Percentiles rank a stretch among this genome's conserved stretches.
These are phyloP conservation scores for Globisporangium ultimum DNA, from an alignment of 352 stramenopile species.

Conservation along the genomic window DNA sequence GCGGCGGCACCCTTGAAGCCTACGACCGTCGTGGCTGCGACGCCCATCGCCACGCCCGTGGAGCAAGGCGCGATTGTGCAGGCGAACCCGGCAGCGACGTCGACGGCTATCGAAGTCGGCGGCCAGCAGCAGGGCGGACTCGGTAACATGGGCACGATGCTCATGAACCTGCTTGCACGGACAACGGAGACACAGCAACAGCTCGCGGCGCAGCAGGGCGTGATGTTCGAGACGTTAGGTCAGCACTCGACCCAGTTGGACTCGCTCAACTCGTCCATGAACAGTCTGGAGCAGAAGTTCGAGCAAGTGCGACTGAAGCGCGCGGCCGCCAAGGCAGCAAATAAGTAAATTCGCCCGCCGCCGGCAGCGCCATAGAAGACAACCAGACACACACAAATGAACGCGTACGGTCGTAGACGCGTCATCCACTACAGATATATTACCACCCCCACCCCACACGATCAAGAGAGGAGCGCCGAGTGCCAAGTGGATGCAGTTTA, in stretches of 20 bases:
- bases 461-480: slow-evolving; percentile 1
- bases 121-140: slow-evolving; percentile 56
- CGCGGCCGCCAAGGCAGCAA: slow-evolving; percentile 11
- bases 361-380: slow-evolving; percentile 5
- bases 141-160: slow-evolving; percentile 86
- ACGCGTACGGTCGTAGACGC: no score
- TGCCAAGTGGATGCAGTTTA: neutral
- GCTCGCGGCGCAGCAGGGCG: slow-evolving; percentile 76
- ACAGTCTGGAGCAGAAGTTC: slow-evolving; percentile 69
- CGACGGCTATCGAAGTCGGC: slow-evolving; percentile 63
- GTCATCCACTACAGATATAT: slow-evolving; percentile 8
- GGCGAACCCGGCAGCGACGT: slow-evolving; percentile 31
- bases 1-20: slow-evolving; percentile 29
- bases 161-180: slow-evolving; percentile 82
- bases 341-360: neutral
- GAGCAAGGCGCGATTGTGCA: slow-evolving; percentile 44
- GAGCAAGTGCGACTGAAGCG: slow-evolving; percentile 74
- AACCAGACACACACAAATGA: neutral
- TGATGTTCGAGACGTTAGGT: slow-evolving; percentile 87
- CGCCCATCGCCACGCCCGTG: slow-evolving; percentile 11
- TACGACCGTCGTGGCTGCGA: slow-evolving; percentile 15
- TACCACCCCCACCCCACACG: no score
- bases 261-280: slow-evolving; percentile 69
- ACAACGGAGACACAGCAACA: slow-evolving; percentile 87
- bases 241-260: slow-evolving; percentile 80